A percentile compares a stretch with the other conserved stretches of the same genome.
Evolutionary conservation across 345 rosid genomes (phyloP).

Genomic region (Hypericum perforatum): DNA sequence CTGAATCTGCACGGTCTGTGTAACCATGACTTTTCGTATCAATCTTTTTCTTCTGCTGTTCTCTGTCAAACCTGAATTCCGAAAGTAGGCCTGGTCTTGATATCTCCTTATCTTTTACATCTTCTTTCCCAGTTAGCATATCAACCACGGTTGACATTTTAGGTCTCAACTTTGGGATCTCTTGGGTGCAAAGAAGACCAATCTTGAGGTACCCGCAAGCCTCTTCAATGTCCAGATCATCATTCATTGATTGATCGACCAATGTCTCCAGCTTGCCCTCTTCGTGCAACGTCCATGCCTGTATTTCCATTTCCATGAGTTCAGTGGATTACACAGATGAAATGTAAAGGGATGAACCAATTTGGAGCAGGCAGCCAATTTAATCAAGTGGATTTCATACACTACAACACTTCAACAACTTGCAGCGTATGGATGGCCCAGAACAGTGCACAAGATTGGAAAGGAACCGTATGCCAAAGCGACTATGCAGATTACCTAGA

Average conservation of each 20-base stretch:
- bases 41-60: conserved; percentile 7
- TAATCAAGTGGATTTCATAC: too few species aligned
- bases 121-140: conserved; percentile 40
- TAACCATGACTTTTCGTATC: neutral
- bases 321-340: too few species aligned
- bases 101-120: conserved; percentile 26
- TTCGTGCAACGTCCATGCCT: conserved; percentile 41
- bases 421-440: too few species aligned
- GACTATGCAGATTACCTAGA: too few species aligned
- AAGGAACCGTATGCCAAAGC: too few species aligned
- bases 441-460: too few species aligned
- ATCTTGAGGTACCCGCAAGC: conserved; percentile 39
- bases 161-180: conserved; percentile 44
- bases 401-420: too few species aligned
- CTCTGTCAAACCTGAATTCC: conserved; percentile 24
- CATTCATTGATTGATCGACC: conserved; percentile 29
- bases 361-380: too few species aligned
- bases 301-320: conserved; percentile 9
- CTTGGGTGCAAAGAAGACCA: conserved; percentile 64
- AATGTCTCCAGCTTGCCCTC: conserved; percentile 22
- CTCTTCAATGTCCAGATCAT: conserved; percentile 30
- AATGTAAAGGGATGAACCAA: too few species aligned
- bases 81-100: conserved; percentile 41
- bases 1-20: conserved; percentile 8
- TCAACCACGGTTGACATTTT: conserved; percentile 35